These are phyloP conservation scores for Trametes polyzona DNA, from an alignment of 1,284 basidiomycete genomes.

Conservation along the genomic window DNA sequence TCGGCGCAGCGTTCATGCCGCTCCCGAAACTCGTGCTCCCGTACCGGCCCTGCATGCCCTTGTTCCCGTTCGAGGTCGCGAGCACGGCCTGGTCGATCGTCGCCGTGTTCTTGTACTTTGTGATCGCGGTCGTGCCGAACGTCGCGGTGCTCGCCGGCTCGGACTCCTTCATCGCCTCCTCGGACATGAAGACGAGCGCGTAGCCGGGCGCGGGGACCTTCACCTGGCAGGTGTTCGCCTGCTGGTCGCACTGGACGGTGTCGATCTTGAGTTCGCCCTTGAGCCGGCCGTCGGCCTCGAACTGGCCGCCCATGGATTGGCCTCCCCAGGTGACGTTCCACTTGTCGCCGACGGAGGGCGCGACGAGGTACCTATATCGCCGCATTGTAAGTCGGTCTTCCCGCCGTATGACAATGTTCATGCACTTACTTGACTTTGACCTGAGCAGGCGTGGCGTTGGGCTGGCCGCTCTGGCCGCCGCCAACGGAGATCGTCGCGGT, in stretches of 20 bases:
- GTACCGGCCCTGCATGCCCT: slow-evolving; percentile 37
- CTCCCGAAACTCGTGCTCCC: slow-evolving; percentile 55
- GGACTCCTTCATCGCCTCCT: slow-evolving; percentile 45
- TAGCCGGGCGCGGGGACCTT: slow-evolving; percentile 72
- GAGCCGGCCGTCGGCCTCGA: slow-evolving; percentile 66
- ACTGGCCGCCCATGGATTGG: slow-evolving; percentile 68
- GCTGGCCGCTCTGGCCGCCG: slow-evolving; percentile 44
- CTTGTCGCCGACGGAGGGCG: slow-evolving; percentile 61
- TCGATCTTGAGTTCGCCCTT: slow-evolving; percentile 53
- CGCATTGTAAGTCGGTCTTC: slow-evolving; percentile 4
- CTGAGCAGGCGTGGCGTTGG: slow-evolving; percentile 42
- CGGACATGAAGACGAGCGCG: slow-evolving; percentile 74
- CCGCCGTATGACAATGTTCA: neutral
- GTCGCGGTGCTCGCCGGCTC: slow-evolving; percentile 47
- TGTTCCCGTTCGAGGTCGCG: slow-evolving; percentile 56
- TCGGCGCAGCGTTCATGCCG: slow-evolving; percentile 26
- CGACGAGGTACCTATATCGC: slow-evolving; percentile 51
- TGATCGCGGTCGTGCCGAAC: slow-evolving; percentile 57
- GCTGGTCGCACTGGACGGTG: slow-evolving; percentile 55
- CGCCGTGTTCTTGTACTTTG: slow-evolving; percentile 50
- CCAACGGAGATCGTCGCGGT: slow-evolving; percentile 50
- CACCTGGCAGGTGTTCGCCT: slow-evolving; percentile 57
- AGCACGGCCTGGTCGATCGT: slow-evolving; percentile 39
- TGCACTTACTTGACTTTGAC: slow-evolving; percentile 59
- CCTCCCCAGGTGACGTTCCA: slow-evolving; percentile 76